These are phyloP conservation scores for Penicillium canariense DNA, from an alignment of 495 filamentous ascomycete species.

Conservation along the genomic window DNA sequence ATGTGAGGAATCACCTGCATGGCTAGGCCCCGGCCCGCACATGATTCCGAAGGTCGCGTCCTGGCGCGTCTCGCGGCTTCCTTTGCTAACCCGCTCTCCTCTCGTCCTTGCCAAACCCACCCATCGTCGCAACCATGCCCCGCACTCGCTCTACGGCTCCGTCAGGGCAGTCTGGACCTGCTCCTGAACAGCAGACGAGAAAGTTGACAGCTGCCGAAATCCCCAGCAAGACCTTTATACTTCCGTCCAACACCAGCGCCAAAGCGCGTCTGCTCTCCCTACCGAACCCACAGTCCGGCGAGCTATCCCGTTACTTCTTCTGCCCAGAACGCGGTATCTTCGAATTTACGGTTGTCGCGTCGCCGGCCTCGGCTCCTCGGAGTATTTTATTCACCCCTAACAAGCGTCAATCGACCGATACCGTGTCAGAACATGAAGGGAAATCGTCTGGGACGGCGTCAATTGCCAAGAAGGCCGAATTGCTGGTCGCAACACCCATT, in stretches of 20 bases:
- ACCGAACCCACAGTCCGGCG: slow-evolving; percentile 68
- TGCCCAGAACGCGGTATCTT: slow-evolving; percentile 76
- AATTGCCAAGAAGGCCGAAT: slow-evolving; percentile 58
- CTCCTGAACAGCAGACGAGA: slow-evolving; percentile 9
- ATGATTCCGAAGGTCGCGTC: slow-evolving; percentile 35
- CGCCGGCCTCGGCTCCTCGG: slow-evolving; percentile 44
- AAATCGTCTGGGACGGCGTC: slow-evolving; percentile 13
- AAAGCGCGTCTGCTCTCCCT: slow-evolving; percentile 72
- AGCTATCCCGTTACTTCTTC: slow-evolving; percentile 70
- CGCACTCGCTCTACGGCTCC: slow-evolving; percentile 36
- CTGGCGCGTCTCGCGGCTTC: slow-evolving; percentile 28
- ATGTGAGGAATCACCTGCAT: slow-evolving; percentile 27
- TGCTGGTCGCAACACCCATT: slow-evolving; percentile 79
- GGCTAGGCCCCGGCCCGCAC: slow-evolving; percentile 14
- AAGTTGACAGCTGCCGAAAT: slow-evolving; percentile 25
- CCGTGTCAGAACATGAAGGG: slow-evolving; percentile 11
- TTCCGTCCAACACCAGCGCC: slow-evolving; percentile 64
- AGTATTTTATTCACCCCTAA: slow-evolving; percentile 36
- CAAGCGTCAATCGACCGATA: slow-evolving; percentile 1
- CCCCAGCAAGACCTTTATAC: slow-evolving; percentile 71
- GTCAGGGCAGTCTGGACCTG: slow-evolving; percentile 11
- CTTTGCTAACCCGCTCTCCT: slow-evolving; percentile 3
- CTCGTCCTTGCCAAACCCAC: background rate
- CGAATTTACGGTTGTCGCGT: slow-evolving; percentile 78
- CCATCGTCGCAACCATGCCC: slow-evolving; percentile 15